Evolutionary conservation across 495 filamentous ascomycete species (phyloP).

Genomic region (Hypoxylon fuscum): DNA sequence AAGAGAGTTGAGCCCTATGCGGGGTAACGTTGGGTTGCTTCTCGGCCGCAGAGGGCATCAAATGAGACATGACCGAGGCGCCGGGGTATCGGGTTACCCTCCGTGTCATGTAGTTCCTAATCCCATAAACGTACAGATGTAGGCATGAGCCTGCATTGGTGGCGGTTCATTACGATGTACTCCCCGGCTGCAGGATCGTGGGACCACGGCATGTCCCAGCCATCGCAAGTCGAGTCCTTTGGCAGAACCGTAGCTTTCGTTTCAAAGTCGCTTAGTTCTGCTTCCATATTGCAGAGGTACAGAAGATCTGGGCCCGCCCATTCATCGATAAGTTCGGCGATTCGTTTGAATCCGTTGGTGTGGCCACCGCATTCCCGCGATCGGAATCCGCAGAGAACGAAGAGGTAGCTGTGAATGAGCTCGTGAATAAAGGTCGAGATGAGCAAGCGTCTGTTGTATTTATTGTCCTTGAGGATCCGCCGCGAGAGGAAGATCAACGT

Average conservation of each 20-base stretch:
- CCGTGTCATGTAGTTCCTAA: conserved; percentile 31
- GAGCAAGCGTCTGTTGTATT: conserved; percentile 61
- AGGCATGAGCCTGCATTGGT: conserved; percentile 35
- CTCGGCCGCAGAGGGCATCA: conserved; percentile 19
- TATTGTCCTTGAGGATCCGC: conserved; percentile 55
- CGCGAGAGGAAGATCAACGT: conserved; percentile 64
- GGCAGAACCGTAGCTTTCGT: conserved; percentile 18
- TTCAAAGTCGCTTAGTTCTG: conserved; percentile 59
- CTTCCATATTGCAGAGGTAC: conserved; percentile 60
- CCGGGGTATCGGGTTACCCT: conserved; percentile 1
- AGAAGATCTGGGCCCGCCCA: conserved; percentile 62
- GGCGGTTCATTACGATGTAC: conserved; percentile 29
- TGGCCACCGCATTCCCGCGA: conserved; percentile 61
- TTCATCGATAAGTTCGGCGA: conserved; percentile 60
- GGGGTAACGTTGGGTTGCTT: conserved; percentile 37
- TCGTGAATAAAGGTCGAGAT: conserved; percentile 68
- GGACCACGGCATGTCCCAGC: conserved; percentile 26
- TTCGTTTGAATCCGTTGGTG: conserved; percentile 59
- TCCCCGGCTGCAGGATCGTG: conserved; percentile 27
- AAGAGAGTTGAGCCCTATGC: conserved; percentile 33
- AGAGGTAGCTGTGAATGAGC: conserved; percentile 66
- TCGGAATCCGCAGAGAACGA: conserved; percentile 62
- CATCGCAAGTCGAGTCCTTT: conserved; percentile 25
- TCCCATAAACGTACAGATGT: conserved; percentile 34
- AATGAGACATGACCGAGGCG: conserved; percentile 14